A percentile compares a stretch with the other conserved stretches of the same genome.
Conservation (phyloP, 306 rosid species). For the Ormosia emarginata region DNA sequence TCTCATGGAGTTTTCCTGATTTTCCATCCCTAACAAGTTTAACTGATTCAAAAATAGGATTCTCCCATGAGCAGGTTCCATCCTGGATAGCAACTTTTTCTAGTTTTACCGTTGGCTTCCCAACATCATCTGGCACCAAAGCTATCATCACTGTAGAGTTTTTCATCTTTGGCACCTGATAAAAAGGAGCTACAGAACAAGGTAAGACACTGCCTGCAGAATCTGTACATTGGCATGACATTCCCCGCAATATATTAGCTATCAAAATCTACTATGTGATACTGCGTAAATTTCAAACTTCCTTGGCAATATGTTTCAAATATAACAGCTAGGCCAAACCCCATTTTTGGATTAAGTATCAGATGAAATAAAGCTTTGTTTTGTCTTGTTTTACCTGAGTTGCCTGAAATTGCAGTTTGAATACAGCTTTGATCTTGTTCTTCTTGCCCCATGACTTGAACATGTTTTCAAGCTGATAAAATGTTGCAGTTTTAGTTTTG, state of each 20-base stretch:
- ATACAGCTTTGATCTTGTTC: conserved; percentile 77
- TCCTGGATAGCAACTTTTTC: conserved; percentile 74
- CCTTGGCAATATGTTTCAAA: not conserved
- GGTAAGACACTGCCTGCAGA: conserved; percentile 35
- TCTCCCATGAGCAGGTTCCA: conserved; percentile 90
- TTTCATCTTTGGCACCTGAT: conserved; percentile 94
- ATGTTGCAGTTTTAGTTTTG: not conserved
- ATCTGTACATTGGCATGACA: not conserved
- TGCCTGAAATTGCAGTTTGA: conserved; percentile 85
- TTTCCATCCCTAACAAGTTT: conserved; percentile 70
- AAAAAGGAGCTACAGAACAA: conserved; percentile 7
- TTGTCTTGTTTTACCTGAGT: conserved; percentile 55
- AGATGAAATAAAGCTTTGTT: not conserved
- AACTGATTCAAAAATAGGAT: conserved; percentile 80
- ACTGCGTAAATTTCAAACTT: conserved; percentile 4
- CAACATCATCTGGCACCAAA: conserved; percentile 92
- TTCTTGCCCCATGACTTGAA: conserved; percentile 99
- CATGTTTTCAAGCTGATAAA: conserved; percentile 46
- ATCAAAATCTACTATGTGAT: not conserved
- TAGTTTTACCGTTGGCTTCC: conserved; percentile 85
- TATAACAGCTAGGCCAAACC: not conserved
- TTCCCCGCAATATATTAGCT: conserved; percentile 9
- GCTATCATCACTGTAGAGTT: conserved; percentile 83
- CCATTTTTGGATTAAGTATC: not conserved
- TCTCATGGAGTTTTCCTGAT: conserved; percentile 81